These are phyloP conservation scores for Clavispora asparagi DNA, from an alignment of 805 yeast genomes.

Conservation along the genomic window DNA sequence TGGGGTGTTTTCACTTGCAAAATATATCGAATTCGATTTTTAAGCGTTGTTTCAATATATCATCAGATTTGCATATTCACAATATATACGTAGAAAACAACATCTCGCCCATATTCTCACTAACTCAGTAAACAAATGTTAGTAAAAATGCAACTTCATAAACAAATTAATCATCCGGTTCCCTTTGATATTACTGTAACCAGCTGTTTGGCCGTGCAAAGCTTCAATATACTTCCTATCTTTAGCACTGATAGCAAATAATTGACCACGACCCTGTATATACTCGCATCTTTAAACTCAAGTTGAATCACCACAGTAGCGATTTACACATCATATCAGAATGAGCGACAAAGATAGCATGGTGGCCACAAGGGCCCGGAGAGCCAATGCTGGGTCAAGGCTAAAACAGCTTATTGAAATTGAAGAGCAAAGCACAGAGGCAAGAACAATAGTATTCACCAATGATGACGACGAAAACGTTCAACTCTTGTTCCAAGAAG, in stretches of 20 bases:
- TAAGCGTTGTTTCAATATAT: no score
- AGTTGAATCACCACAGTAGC: not conserved
- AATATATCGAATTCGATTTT: no score
- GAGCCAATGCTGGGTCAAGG: conserved; percentile 89
- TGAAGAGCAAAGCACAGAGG: conserved; percentile 41
- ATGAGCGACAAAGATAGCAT: conserved; percentile 41
- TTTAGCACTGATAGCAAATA: not conserved
- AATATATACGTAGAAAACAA: no score
- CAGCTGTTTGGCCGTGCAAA: no score
- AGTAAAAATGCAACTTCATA: no score
- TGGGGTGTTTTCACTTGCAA: no score
- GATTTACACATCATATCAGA: not conserved
- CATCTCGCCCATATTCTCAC: no score
- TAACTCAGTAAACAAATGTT: no score
- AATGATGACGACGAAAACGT: conserved; percentile 74
- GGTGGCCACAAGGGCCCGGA: conserved; percentile 67
- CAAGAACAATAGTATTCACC: conserved; percentile 13
- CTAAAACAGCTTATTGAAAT: conserved; percentile 67
- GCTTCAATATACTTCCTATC: no score
- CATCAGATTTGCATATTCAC: no score
- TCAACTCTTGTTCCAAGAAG: conserved; percentile 61
- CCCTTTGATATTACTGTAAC: no score
- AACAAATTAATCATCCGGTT: no score
- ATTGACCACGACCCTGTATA: not conserved
- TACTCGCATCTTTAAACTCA: not conserved